Base-by-base conservation (phyloP, 192 early-diverging fungal genomes). In the Backusella australiensis region DNA sequence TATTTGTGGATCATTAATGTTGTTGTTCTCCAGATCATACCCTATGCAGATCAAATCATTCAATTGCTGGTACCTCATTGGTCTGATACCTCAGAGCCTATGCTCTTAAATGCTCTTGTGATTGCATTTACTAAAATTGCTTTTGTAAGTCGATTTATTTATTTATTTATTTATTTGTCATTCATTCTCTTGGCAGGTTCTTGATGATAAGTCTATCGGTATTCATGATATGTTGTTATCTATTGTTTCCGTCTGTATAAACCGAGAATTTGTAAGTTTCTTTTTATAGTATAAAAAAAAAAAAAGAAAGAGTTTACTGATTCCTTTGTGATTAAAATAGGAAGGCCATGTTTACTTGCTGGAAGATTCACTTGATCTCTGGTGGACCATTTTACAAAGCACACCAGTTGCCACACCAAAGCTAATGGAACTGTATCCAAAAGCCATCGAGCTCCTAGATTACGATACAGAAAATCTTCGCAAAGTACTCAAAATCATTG, bases 301-400 rank as follows among this genome's bases (percentile, higher is more conserved):
- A 32, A 3, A 32, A 0, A 26, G 26, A 26, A 26, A 26, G 26
- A 0, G 26, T 1, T 42, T 4, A 4, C 26, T 23, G 23, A 53
- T 49, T 2, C 34, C 26, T 74, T 17, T 38, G 14, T 56, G 81
- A 21, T 41, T 73, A 81, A 59, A 84, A 73, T 74, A 90, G 81
- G 86, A 88, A 21, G 89, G 86, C 1, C 92, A 95, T 82, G 83
- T 95, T 6, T 97, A 96, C 69, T 73, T 98, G 71, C 85, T 96
- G 32, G 97, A 97, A 75, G 97, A 98, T 73, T 94, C 90, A 2
- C 84, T 97, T n/a, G 95, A 96, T 71, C 85, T 98, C 17, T 97
- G 96, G 97, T 87, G 89, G 52, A 89, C 91, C 4, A 89, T 91
- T 0, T n/a, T 98, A 14, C 91, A 93, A 85, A 94, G 91, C 79